Evolutionary conservation across 2,329 filamentous ascomycete genomes (phyloP).

Genomic region (Ophiosphaerella narmari): DNA sequence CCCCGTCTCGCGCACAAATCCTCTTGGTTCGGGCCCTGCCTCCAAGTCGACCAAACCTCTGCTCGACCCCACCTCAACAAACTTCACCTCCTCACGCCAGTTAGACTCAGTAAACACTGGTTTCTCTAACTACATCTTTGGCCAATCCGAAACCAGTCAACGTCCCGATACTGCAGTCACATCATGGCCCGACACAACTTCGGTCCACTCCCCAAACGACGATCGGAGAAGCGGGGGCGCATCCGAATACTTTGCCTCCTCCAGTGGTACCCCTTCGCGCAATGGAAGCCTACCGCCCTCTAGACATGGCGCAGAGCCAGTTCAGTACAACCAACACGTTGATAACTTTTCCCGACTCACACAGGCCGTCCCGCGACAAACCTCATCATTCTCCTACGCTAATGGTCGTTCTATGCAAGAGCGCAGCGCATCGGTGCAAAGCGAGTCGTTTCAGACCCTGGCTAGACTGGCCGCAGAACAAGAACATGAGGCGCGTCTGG

Average conservation of each 20-base stretch:
- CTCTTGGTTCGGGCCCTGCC: constrained; percentile 26
- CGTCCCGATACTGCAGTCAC: constrained; percentile 32
- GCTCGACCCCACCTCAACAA: constrained; percentile 38
- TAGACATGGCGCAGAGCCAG: constrained; percentile 53
- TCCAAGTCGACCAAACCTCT: constrained; percentile 35
- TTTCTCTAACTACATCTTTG: constrained; percentile 41
- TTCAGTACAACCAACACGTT: constrained; percentile 36
- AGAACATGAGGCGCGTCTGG: constrained; percentile 38
- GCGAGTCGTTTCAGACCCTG: constrained; percentile 45
- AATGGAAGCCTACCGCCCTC: constrained; percentile 63
- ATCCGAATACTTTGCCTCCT: constrained; percentile 51
- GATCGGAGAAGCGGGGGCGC: constrained; percentile 47
- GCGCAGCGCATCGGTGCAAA: constrained; percentile 46
- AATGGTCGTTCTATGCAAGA: constrained; percentile 47
- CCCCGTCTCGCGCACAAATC: constrained; percentile 26
- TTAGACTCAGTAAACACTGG: constrained; percentile 38
- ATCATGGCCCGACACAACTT: constrained; percentile 42
- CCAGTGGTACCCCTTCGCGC: constrained; percentile 55
- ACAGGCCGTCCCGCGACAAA: constrained; percentile 50
- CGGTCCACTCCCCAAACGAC: constrained; percentile 49
- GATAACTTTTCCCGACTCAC: constrained; percentile 35
- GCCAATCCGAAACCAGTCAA: constrained; percentile 33
- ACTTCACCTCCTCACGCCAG: constrained; percentile 37
- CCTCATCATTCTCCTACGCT: constrained; percentile 55
- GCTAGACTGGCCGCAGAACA: constrained; percentile 41